These are phyloP conservation scores for Barbarea vulgaris DNA, from an alignment of 345 rosid species.

Conservation along the genomic window DNA sequence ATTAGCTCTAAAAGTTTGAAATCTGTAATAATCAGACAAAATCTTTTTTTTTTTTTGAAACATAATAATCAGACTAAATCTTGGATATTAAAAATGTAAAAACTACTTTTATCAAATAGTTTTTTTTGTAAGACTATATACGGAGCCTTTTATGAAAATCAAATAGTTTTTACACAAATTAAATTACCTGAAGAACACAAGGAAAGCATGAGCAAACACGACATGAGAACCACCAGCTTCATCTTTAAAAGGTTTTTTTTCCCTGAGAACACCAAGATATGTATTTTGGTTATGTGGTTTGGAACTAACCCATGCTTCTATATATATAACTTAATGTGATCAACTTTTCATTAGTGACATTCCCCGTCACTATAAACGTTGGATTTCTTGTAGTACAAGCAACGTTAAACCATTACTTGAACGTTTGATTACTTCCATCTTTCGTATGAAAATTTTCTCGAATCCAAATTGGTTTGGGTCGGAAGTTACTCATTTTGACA, in stretches of 20 bases:
- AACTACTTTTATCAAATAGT: neutral
- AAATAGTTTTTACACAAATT: neutral
- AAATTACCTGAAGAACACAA: constrained; percentile 29
- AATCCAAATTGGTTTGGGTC: too few species aligned
- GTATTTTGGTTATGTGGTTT: neutral
- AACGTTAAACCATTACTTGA: neutral
- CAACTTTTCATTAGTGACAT: neutral
- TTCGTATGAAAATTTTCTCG: too few species aligned
- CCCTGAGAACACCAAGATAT: neutral
- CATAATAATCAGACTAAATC: neutral
- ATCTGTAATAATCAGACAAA: neutral
- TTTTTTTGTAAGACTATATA: neutral
- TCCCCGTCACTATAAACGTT: neutral
- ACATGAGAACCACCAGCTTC: constrained; percentile 3
- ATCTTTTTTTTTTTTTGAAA: too few species aligned
- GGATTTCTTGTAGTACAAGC: neutral
- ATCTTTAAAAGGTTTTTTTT: neutral
- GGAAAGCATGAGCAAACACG: constrained; percentile 15
- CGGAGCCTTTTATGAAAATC: neutral
- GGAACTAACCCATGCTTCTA: neutral
- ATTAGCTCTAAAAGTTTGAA: neutral
- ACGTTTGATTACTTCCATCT: neutral
- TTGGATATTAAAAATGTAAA: neutral
- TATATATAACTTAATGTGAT: too few species aligned
- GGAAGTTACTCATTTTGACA: neutral